Evolutionary conservation across 768 basidiomycete species (phyloP), one percentile per base, ranked within the genome.

Genomic region (Hygrocybe coccinea): DNA sequence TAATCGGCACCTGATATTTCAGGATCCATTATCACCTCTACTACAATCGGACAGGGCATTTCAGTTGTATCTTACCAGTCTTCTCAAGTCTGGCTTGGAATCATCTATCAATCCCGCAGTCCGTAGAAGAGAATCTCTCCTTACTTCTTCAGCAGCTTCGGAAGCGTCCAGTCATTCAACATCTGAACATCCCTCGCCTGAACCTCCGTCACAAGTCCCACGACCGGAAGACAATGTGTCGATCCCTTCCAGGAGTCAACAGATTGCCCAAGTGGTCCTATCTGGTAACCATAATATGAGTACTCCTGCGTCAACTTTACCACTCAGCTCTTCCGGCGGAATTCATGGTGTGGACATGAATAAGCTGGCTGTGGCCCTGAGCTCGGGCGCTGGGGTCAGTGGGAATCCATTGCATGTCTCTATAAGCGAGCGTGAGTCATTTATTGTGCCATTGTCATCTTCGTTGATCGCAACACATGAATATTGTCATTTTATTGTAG

Each of bases 381-480:
- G 73, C 56, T 65, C 73, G 49, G 74, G 73, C 10, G 79, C 78
- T 22, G 72, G 74, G 17, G 74, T 67, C 33, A 69, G 69, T 25
- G 59, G 65, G 0, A 80, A 80, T 56, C 92, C 92, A 5, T 84
- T 95, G 33, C 81, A 88, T 46, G 92, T 94, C 37, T 80, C 89
- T 22, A 80, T 94, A 60, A 83, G 84, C 58, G 90, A 93, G 78
- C 82, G 91, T 88, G 24, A 37, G 55, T 52, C 15, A 17, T 46
- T 12, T 29, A 8, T 29, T 29, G 4, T 29, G 29, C 3, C 29
- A 3, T 29, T 29, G 44, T n/a, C 37, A 43, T 54, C 58, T 17
- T 65, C 41, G 43, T 50, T 38, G 24, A 10, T 52, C 29, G 43
- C 10, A 19, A 19, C 12, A 24, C 19, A 39, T 11, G 33, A 12